Evolutionary conservation across 2,329 filamentous ascomycete species (phyloP).

Genomic region (Sordariomycetes sp.): DNA sequence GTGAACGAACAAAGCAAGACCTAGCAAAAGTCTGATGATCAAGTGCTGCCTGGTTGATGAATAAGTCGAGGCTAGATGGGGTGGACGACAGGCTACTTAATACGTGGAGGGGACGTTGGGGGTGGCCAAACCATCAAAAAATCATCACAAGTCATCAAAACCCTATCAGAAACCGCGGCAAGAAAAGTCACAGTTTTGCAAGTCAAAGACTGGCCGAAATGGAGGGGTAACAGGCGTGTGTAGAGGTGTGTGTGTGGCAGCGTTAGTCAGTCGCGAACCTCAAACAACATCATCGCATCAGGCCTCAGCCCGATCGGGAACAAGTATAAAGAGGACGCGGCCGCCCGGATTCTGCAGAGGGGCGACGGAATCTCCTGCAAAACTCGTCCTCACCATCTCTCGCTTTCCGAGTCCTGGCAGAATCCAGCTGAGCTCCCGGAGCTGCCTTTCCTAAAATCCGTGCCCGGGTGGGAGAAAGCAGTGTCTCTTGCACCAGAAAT

Average conservation of each 20-base stretch:
- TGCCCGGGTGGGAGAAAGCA: too few relatives aligned
- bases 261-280: neutral
- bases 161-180: neutral
- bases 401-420: neutral
- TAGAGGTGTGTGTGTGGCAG: neutral
- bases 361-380: neutral
- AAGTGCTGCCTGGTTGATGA: too few relatives aligned
- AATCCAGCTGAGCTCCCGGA: slow-evolving; percentile 3
- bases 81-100: neutral
- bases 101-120: neutral
- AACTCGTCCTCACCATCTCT: neutral
- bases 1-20: too few relatives aligned
- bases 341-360: neutral
- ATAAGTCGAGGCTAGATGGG: too few relatives aligned
- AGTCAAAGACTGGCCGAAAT: neutral
- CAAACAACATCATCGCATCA: neutral
- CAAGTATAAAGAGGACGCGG: slow-evolving; percentile 6
- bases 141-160: slow-evolving; percentile 1
- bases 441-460: slow-evolving; percentile 6
- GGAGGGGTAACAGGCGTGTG: slow-evolving; percentile 3
- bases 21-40: too few relatives aligned
- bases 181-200: slow-evolving; percentile 1
- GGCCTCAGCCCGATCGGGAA: neutral
- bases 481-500: too few relatives aligned
- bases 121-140: slow-evolving; percentile 2